Evolutionary conservation across 305 asterid genomes (phyloP), one percentile per base, ranked within the genome.

Genomic region (Solanum hybrid): DNA sequence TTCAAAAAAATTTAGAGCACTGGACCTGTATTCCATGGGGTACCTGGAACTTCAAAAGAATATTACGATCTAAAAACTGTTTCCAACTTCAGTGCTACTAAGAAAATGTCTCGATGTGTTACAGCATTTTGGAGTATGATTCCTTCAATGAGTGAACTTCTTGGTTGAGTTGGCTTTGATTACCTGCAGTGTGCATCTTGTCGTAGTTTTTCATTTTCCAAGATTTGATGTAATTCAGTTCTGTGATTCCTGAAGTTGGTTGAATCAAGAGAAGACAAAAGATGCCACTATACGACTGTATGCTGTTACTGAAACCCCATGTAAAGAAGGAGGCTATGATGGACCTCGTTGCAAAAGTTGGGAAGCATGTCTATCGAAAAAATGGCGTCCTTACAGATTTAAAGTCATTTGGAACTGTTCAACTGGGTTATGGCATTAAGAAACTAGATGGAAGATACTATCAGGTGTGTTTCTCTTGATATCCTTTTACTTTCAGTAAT

Each of bases 251-350:
- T 87, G 82, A 66, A 86, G 87, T 73, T 89, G 85, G 51, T 64
- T 64, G 88, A 82, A 66, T 86, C 76, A 76, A 75, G 88, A 42
- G 88, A 34, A 40, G 89, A 85, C 88, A 75, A 56, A 93, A 92
- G 90, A 97, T 97, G 99, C 98, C 99, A 60, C 98, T 97, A 42
- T 97, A 97, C 85, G 99, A 97, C 87, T 97, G 98, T 90, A 92
- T 96, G 98, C 96, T 97, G 90, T 91, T 97, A 93, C 78, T 95
- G 93, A 97, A 97, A 90, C 97, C 98, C 86, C 91, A 86, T 75
- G 93, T 96, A n/a, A 14, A 10, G n/a, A 87, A 82, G 87, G 96
- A 90, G 91, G 91, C 91, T 35, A 3, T 92, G 77, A 22, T 94
- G 80, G 97, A 95, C 89, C 91, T 97, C 91, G 88, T 93, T 88